Percentiles rank a stretch among this genome's conserved stretches.
Conservation (phyloP, 441 rosid genomes). For the Brassica hybrid region DNA sequence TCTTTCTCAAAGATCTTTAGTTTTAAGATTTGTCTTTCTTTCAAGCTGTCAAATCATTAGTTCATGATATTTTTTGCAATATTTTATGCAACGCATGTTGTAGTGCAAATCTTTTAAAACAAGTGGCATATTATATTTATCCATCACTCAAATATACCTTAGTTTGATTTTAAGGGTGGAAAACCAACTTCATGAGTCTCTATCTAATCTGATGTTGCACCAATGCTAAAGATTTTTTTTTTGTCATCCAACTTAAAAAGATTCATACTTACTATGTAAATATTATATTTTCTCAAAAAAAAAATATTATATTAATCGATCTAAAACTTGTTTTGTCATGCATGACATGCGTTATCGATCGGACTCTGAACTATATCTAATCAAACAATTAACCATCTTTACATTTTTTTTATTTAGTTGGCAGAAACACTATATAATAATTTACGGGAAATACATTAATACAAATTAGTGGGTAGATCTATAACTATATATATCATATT, state of each 20-base stretch:
- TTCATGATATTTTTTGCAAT: constrained; percentile 13
- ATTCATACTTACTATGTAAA: neutral
- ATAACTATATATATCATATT: constrained; percentile 26
- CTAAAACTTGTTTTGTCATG: neutral
- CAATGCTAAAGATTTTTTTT: neutral
- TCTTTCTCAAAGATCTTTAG: constrained; percentile 38
- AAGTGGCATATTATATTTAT: constrained; percentile 38
- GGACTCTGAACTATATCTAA: neutral
- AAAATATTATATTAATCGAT: neutral
- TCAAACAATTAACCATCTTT: constrained; percentile 1
- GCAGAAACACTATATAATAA: neutral
- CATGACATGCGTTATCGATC: constrained; percentile 5
- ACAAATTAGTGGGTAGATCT: neutral
- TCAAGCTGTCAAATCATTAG: constrained; percentile 41
- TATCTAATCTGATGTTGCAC: constrained; percentile 23
- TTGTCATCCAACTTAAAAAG: too few relatives aligned
- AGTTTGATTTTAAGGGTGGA: constrained; percentile 31
- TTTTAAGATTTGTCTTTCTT: constrained; percentile 37
- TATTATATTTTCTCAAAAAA: too few relatives aligned
- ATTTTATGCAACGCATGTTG: constrained; percentile 35
- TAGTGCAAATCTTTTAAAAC: constrained; percentile 39
- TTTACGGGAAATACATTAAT: neutral
- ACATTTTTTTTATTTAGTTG: constrained; percentile 9
- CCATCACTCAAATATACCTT: constrained; percentile 14
- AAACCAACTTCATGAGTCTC: constrained; percentile 21